Evolutionary conservation across 2,329 filamentous ascomycete genomes (phyloP).

Genomic region (Sporothrix euskadiensis): DNA sequence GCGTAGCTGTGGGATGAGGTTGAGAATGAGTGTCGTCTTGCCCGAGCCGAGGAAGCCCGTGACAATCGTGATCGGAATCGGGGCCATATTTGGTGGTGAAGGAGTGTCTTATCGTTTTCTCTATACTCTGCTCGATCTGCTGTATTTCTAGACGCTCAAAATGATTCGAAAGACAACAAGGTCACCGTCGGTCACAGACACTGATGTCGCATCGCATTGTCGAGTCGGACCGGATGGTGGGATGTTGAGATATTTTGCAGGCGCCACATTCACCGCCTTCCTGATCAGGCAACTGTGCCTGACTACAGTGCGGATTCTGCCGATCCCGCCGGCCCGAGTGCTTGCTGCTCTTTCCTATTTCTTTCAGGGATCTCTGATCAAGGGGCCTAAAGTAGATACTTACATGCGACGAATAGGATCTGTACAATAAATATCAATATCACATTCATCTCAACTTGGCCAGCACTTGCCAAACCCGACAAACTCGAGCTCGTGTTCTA

Average conservation of each 20-base stretch:
- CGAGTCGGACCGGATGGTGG: conserved; percentile 7
- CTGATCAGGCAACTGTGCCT: conserved; percentile 1
- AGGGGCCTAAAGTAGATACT: not conserved
- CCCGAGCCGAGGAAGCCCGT: conserved; percentile 96
- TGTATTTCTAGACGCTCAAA: not conserved
- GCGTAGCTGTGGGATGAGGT: conserved; percentile 84
- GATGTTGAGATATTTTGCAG: conserved; percentile 19
- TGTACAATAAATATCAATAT: not conserved
- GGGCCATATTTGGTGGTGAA: conserved; percentile 50
- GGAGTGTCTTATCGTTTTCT: not conserved
- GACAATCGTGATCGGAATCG: conserved; percentile 88
- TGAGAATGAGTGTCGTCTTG: conserved; percentile 94
- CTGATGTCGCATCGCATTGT: not conserved
- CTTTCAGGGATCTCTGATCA: not conserved
- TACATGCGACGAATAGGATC: not conserved
- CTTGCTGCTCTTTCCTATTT: not conserved
- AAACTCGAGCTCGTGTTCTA: not conserved
- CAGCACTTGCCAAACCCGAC: not conserved
- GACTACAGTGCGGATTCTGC: conserved; percentile 17
- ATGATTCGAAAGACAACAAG: not conserved
- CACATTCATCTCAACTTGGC: not conserved
- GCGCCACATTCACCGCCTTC: conserved; percentile 16
- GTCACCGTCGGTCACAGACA: not conserved
- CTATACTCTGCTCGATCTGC: not conserved
- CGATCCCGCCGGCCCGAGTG: not conserved